A percentile compares a stretch with the other conserved stretches of the same genome.
These are phyloP conservation scores for Colletotrichum cereale DNA, from an alignment of 2,329 filamentous ascomycete species.

Conservation along the genomic window DNA sequence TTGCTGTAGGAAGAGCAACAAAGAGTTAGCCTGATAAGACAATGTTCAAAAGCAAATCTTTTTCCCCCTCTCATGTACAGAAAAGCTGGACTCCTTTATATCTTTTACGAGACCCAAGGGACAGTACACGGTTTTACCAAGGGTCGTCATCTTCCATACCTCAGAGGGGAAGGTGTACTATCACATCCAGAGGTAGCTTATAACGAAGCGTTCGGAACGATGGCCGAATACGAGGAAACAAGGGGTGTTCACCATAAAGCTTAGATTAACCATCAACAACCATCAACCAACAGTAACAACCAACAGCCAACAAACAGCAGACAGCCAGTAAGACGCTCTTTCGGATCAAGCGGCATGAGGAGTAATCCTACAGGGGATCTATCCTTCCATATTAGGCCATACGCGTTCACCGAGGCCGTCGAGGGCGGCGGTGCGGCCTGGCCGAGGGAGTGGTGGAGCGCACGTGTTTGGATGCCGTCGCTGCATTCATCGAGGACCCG, in stretches of 20 bases:
- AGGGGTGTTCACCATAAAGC: no score
- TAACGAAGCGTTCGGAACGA: background rate
- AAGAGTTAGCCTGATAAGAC: background rate
- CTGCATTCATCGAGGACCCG: no score
- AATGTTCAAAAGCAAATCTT: background rate
- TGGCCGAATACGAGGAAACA: background rate
- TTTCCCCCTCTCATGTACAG: background rate
- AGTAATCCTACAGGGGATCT: background rate
- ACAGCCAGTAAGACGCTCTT: no score
- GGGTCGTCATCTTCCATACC: background rate
- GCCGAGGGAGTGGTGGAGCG: no score
- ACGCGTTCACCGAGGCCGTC: background rate
- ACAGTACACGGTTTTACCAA: background rate
- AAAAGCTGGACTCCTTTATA: background rate
- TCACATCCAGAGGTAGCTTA: background rate
- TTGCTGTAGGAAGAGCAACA: background rate
- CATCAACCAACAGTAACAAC: background rate
- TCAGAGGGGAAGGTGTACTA: background rate
- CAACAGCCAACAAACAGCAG: background rate
- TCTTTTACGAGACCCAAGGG: background rate
- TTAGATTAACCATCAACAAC: background rate
- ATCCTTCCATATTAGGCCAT: background rate
- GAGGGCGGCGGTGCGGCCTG: no score
- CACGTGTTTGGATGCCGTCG: no score
- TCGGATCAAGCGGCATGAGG: slow-evolving; percentile 12